phyloP scores from a whole-genome alignment of 2,329 filamentous ascomycete genomes.

The Cercospora brassicicola region DNA sequence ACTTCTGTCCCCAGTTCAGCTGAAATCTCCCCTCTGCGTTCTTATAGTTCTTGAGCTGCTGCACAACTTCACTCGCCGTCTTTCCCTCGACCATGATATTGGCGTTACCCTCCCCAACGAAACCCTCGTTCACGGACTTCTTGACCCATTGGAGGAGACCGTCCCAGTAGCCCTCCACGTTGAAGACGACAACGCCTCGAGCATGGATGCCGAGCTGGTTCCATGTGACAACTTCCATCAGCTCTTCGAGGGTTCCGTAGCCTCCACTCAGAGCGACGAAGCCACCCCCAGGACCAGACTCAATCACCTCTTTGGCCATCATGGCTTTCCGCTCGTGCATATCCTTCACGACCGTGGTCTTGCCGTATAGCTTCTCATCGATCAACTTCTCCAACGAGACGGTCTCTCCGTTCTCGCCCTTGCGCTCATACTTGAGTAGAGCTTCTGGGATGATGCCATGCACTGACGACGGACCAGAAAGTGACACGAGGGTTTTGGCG shows the following conservation, averaged over 20 bases:
- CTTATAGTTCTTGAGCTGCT: constrained; percentile 70
- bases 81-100: constrained; percentile 77
- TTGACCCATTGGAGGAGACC: constrained; percentile 79
- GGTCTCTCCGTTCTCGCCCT: constrained; percentile 40
- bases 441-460: constrained; percentile 93
- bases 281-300: constrained; percentile 76
- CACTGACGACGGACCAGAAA: constrained; percentile 76
- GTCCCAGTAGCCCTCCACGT: constrained; percentile 90
- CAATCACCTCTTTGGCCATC: constrained; percentile 86
- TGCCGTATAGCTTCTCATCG: constrained; percentile 68
- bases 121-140: constrained; percentile 72
- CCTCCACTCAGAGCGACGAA: constrained; percentile 84
- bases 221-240: constrained; percentile 86
- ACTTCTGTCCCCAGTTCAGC: constrained; percentile 75
- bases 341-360: constrained; percentile 83
- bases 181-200: constrained; percentile 75
- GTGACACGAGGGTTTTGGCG: constrained; percentile 77
- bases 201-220: constrained; percentile 94
- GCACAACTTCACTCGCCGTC: constrained; percentile 70
- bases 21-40: constrained; percentile 73
- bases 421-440: constrained; percentile 55
- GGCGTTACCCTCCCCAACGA: constrained; percentile 69
- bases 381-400: constrained; percentile 52
- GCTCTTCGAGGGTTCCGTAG: constrained; percentile 93
- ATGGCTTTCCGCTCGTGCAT: constrained; percentile 96